Conservation (phyloP, 257 asterid species). For the Solanum dulcamara region DNA sequence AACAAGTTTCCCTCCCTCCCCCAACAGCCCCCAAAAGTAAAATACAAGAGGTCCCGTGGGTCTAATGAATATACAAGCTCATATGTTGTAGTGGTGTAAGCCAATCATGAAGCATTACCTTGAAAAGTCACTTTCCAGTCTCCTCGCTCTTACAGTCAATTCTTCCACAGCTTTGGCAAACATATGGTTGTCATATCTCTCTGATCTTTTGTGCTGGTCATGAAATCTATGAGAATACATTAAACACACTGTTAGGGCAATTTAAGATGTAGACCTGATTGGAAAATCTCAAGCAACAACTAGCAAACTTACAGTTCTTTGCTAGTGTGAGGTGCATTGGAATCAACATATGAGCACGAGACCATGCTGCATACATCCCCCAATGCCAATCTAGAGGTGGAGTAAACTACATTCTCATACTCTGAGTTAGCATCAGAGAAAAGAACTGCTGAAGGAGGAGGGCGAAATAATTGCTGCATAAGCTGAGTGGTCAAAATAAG, state of each 20-base stretch:
- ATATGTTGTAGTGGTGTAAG: background rate
- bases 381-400: slow-evolving; percentile 49
- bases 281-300: background rate
- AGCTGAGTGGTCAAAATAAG: slow-evolving; percentile 65
- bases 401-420: slow-evolving; percentile 39
- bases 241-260: background rate
- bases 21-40: background rate
- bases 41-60: background rate
- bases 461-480: slow-evolving; percentile 65
- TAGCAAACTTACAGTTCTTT: background rate
- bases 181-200: slow-evolving; percentile 15
- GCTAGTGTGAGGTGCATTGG: background rate
- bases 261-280: background rate
- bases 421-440: slow-evolving; percentile 36
- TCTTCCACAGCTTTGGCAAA: slow-evolving; percentile 30
- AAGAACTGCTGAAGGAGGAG: slow-evolving; percentile 37
- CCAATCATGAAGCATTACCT: slow-evolving; percentile 26
- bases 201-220: slow-evolving; percentile 28
- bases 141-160: slow-evolving; percentile 31
- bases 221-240: slow-evolving; percentile 14
- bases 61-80: background rate
- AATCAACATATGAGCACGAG: background rate
- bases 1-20: background rate
- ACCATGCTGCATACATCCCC: slow-evolving; percentile 60
- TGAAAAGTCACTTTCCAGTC: slow-evolving; percentile 37